phyloP scores from a whole-genome alignment of 179 eudicot species.

The Sideroxylon spinosum region DNA sequence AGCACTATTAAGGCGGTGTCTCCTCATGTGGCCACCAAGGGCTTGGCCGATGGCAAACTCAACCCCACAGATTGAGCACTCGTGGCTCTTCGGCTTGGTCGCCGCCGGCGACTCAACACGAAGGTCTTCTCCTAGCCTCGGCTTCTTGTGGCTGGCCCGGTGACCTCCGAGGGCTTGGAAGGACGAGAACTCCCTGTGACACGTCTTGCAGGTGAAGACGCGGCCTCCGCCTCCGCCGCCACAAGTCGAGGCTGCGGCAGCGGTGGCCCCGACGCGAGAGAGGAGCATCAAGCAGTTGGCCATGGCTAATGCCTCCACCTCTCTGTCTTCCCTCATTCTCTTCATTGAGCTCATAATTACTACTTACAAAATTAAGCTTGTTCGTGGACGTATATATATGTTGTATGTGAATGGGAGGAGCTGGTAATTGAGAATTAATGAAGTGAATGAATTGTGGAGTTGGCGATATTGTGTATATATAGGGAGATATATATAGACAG shows the following conservation, averaged over 20 bases:
- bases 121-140: constrained; percentile 12
- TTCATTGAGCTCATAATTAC: constrained; percentile 16
- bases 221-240: neutral
- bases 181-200: constrained; percentile 35
- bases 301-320: constrained; percentile 29
- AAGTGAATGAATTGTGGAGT: too few relatives aligned
- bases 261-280: constrained; percentile 8
- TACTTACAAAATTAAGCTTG: too few relatives aligned
- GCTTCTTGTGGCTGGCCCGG: constrained; percentile 53
- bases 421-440: too few relatives aligned
- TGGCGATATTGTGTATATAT: too few relatives aligned
- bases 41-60: constrained; percentile 53
- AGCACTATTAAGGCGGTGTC: constrained; percentile 22
- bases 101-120: neutral
- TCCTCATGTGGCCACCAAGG: constrained; percentile 56
- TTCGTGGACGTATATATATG: too few relatives aligned
- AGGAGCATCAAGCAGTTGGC: constrained; percentile 36
- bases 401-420: too few relatives aligned
- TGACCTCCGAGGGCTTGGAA: constrained; percentile 62
- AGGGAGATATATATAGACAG: too few relatives aligned
- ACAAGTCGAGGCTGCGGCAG: neutral
- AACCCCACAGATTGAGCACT: constrained; percentile 42
- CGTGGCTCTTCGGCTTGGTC: constrained; percentile 29
- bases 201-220: constrained; percentile 46
- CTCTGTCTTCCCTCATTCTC: constrained; percentile 19